phyloP scores from a whole-genome alignment of 2,329 filamentous ascomycete genomes.

The Paecilomyces variotii region DNA sequence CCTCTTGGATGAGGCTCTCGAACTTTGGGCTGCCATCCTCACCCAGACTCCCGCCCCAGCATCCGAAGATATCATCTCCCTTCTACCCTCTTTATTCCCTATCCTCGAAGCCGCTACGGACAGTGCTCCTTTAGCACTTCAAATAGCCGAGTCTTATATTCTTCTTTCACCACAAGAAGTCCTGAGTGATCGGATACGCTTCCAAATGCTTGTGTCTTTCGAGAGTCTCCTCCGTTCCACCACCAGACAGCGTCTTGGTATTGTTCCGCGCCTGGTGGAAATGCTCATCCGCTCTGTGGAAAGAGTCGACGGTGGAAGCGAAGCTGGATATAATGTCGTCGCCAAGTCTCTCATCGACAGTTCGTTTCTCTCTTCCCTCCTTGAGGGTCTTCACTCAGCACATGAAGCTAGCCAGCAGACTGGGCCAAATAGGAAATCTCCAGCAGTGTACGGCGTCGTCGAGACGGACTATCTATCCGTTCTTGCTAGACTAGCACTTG shows the following conservation, averaged over 20 bases:
- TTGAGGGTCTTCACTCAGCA: constrained; percentile 59
- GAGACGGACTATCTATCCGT: constrained; percentile 82
- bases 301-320: constrained; percentile 48
- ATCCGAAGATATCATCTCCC: constrained; percentile 52
- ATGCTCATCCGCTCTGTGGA: constrained; percentile 57
- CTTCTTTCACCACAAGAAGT: constrained; percentile 50
- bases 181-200: constrained; percentile 31
- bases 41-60: constrained; percentile 55
- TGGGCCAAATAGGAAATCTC: constrained; percentile 65
- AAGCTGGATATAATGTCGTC: constrained; percentile 54
- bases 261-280: constrained; percentile 48
- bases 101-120: constrained; percentile 60
- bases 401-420: constrained; percentile 71
- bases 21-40: constrained; percentile 75
- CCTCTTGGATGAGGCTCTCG: constrained; percentile 82
- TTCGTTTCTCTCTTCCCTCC: constrained; percentile 55
- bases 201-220: constrained; percentile 30
- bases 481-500: constrained; percentile 67
- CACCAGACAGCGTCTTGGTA: constrained; percentile 30
- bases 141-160: constrained; percentile 63
- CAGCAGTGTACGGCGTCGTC: constrained; percentile 63
- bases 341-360: constrained; percentile 57
- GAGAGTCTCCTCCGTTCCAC: constrained; percentile 32
- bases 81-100: constrained; percentile 57
- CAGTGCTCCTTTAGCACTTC: constrained; percentile 53